These are phyloP conservation scores for Annulohypoxylon truncatum DNA, from an alignment of 2,329 filamentous ascomycete species.

Conservation along the genomic window DNA sequence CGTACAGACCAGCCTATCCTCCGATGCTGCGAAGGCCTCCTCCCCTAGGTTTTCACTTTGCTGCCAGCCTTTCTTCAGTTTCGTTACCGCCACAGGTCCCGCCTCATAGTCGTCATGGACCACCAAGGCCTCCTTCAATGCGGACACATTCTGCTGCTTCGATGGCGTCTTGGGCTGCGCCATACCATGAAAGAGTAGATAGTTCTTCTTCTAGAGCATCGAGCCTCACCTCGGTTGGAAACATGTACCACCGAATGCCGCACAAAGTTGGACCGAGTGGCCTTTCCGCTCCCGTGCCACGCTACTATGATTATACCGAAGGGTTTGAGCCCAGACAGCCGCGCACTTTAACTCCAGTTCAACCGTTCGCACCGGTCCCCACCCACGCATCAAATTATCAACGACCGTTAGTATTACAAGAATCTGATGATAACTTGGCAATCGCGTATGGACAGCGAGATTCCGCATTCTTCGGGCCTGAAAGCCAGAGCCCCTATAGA, in stretches of 20 bases:
- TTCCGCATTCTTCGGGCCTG: conserved; percentile 42
- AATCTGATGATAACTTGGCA: conserved; percentile 43
- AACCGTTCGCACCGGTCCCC: conserved; percentile 41
- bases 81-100: conserved; percentile 51
- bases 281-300: conserved; percentile 48
- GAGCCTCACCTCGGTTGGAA: conserved; percentile 63
- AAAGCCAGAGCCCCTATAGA: conserved; percentile 38
- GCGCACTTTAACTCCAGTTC: conserved; percentile 29
- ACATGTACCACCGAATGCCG: conserved; percentile 57
- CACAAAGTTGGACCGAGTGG: conserved; percentile 41
- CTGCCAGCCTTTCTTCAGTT: conserved; percentile 56
- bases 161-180: conserved; percentile 47
- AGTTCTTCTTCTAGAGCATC: conserved; percentile 56
- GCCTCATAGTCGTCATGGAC: conserved; percentile 38
- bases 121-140: conserved; percentile 37
- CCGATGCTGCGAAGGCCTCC: conserved; percentile 53
- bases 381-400: conserved; percentile 37
- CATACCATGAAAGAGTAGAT: conserved; percentile 50
- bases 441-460: conserved; percentile 42
- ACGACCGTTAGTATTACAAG: conserved; percentile 41
- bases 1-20: conserved; percentile 55
- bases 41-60: conserved; percentile 55
- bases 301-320: conserved; percentile 66
- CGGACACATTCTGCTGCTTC: conserved; percentile 54
- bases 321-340: conserved; percentile 56